These are phyloP conservation scores for Phytopythium helicoides DNA, from an alignment of 352 stramenopile species.

Conservation along the genomic window DNA sequence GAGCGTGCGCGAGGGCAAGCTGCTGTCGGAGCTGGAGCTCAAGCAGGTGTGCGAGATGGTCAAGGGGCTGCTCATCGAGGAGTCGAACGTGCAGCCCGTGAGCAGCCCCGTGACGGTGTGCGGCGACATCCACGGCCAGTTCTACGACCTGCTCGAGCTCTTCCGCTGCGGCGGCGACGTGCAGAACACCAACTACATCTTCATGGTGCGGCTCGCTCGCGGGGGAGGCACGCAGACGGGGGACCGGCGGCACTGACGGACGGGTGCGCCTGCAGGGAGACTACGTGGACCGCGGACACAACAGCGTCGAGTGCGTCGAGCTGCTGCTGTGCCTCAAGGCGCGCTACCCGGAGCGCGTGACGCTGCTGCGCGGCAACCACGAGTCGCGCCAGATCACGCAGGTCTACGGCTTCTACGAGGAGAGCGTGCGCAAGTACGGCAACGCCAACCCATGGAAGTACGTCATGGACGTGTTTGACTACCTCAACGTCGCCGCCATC, in stretches of 20 bases:
- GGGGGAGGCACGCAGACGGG: too few species aligned
- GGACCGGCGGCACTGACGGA: too few species aligned
- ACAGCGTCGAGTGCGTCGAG: slow-evolving; percentile 84
- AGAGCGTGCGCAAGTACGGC: slow-evolving; percentile 97
- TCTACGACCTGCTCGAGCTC: slow-evolving; percentile 88
- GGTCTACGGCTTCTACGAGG: slow-evolving; percentile 99
- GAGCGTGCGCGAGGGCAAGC: slow-evolving; percentile 79
- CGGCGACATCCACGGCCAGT: slow-evolving; percentile 89
- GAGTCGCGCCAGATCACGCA: slow-evolving; percentile 98
- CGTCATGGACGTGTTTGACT: slow-evolving; percentile 89
- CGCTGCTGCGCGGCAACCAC: slow-evolving; percentile 96
- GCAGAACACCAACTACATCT: slow-evolving; percentile 90
- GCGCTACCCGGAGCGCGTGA: slow-evolving; percentile 83
- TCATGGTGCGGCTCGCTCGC: too few species aligned
- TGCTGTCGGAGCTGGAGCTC: slow-evolving; percentile 87
- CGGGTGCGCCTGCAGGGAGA: too few species aligned
- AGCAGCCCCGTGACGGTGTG: slow-evolving; percentile 84
- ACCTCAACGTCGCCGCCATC: slow-evolving; percentile 83
- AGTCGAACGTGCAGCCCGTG: slow-evolving; percentile 88
- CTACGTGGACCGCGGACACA: slow-evolving; percentile 89
- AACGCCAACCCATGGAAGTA: slow-evolving; percentile 91
- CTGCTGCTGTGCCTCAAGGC: slow-evolving; percentile 85
- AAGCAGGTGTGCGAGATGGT: slow-evolving; percentile 87
- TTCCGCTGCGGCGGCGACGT: slow-evolving; percentile 86
- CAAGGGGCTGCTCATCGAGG: slow-evolving; percentile 83